Conservation (phyloP, 2,329 filamentous ascomycete species). For the Calonectria ilicicola region DNA sequence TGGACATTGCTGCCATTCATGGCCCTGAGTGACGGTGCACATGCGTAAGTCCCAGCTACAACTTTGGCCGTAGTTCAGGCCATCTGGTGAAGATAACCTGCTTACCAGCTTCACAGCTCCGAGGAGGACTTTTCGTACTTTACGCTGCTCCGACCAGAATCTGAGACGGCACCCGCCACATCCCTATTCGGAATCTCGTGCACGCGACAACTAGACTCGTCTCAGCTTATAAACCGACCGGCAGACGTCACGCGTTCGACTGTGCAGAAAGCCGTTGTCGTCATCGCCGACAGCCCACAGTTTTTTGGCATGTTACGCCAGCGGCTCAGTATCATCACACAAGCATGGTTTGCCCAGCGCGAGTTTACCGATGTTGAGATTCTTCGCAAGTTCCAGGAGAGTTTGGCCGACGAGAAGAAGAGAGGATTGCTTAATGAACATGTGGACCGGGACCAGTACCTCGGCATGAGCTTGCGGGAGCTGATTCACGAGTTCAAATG, state of each 20-base stretch:
- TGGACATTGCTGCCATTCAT: constrained; percentile 96
- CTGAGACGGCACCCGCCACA: constrained; percentile 68
- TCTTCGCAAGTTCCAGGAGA: constrained; percentile 90
- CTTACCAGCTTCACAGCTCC: constrained; percentile 63
- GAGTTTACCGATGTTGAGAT: constrained; percentile 96
- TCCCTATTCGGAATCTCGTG: constrained; percentile 97
- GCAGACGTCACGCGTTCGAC: constrained; percentile 96
- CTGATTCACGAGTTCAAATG: constrained; percentile 94
- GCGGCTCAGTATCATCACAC: constrained; percentile 89
- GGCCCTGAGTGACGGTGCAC: constrained; percentile 94
- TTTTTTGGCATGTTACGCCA: constrained; percentile 92
- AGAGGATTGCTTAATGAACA: constrained; percentile 71
- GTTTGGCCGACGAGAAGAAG: constrained; percentile 76
- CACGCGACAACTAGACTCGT: constrained; percentile 89
- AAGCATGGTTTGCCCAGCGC: constrained; percentile 94
- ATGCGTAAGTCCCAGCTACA: constrained; percentile 73
- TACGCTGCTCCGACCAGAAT: constrained; percentile 79
- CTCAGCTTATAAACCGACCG: constrained; percentile 80
- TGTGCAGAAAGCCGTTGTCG: constrained; percentile 97
- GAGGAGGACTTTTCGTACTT: constrained; percentile 99
- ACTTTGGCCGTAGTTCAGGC: background rate
- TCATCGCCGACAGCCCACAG: constrained; percentile 91
- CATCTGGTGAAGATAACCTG: background rate
- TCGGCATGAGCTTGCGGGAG: constrained; percentile 89
- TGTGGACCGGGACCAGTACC: constrained; percentile 84